These are phyloP conservation scores for Solanum piurae DNA, from an alignment of 257 asterid species.

Conservation along the genomic window DNA sequence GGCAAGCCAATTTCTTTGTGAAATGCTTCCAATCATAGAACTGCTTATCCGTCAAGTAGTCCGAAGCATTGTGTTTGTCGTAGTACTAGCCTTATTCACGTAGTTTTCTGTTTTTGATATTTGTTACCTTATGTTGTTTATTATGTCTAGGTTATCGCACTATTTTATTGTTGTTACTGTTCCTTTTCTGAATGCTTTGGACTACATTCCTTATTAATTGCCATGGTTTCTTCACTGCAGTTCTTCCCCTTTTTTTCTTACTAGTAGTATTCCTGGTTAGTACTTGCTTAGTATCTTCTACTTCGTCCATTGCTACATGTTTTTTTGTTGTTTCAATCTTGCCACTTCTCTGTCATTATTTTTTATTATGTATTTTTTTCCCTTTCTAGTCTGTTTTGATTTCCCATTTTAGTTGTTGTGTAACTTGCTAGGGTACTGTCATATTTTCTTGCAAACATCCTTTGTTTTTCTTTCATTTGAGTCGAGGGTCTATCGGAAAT, in stretches of 20 bases:
- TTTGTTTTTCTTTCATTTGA: background rate
- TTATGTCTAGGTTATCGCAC: background rate
- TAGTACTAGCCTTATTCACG: background rate
- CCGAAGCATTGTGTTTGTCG: background rate
- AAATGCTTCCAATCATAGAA: background rate
- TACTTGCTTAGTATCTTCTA: background rate
- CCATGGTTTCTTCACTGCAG: background rate
- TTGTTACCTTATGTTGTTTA: background rate
- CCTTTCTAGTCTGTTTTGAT: background rate
- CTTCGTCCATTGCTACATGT: background rate
- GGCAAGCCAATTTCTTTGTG: background rate
- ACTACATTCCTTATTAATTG: background rate
- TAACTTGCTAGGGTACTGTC: background rate
- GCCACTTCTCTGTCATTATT: background rate
- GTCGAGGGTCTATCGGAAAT: background rate
- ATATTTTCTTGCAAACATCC: background rate
- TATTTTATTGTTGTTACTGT: background rate
- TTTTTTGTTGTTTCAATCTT: background rate
- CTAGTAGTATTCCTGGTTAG: background rate
- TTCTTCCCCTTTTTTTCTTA: background rate
- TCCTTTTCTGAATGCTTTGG: background rate
- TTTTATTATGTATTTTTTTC: too few species aligned
- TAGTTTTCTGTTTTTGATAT: background rate
- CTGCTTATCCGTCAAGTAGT: background rate
- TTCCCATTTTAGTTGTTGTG: background rate